Percentiles rank a stretch among this genome's conserved stretches.
These are phyloP conservation scores for Hygrophila difformis DNA, from an alignment of 257 asterid species.

Conservation along the genomic window DNA sequence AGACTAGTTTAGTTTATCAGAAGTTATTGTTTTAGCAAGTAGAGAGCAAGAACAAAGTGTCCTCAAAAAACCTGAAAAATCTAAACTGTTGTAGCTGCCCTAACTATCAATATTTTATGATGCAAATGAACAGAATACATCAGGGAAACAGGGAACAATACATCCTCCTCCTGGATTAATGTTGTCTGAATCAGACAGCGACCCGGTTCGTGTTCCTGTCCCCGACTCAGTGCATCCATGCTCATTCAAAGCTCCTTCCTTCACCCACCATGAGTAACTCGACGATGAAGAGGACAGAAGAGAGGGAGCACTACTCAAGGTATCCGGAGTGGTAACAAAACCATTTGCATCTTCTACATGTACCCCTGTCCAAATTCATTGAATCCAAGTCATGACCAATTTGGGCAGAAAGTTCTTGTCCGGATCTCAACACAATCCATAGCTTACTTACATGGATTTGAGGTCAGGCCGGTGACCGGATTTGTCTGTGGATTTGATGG, in stretches of 20 bases:
- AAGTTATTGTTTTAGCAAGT: too few species aligned
- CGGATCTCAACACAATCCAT: too few species aligned
- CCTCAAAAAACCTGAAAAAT: too few species aligned
- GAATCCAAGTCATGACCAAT: conserved; percentile 18
- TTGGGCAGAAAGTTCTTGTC: too few species aligned
- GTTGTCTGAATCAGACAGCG: conserved; percentile 14
- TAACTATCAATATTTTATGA: too few species aligned
- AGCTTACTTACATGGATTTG: too few species aligned
- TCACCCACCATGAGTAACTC: conserved; percentile 22
- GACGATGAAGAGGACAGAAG: conserved; percentile 42
- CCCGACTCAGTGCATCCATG: conserved; percentile 3
- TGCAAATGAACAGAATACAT: conserved; percentile 16
- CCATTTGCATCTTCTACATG: conserved; percentile 3
- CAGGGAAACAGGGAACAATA: conserved; percentile 6
- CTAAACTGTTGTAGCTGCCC: too few species aligned
- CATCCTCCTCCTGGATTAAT: conserved; percentile 5
- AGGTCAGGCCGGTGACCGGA: too few species aligned
- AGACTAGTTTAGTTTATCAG: too few species aligned
- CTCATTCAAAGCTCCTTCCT: conserved; percentile 18
- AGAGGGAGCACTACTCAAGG: conserved; percentile 38
- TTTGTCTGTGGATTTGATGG: conserved; percentile 21
- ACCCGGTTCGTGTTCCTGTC: conserved; percentile 3
- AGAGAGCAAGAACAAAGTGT: too few species aligned
- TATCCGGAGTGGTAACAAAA: conserved; percentile 19
- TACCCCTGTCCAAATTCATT: conserved; percentile 15